Percentiles rank a stretch among this genome's conserved stretches.
Conservation (phyloP, 23 red algal species). For the Gracilariopsis chorda region DNA sequence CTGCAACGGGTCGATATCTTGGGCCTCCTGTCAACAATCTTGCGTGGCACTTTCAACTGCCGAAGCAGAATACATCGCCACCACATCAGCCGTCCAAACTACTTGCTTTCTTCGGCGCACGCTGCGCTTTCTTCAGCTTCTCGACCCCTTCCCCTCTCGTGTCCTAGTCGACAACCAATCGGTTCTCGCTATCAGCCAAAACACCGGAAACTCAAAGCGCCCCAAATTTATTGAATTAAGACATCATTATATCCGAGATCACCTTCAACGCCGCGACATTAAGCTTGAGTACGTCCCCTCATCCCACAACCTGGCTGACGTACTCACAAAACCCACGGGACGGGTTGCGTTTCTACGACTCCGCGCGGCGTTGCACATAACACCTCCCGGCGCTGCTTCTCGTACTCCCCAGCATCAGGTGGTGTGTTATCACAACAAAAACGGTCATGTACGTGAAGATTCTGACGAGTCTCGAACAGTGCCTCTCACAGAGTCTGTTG, state of each 20-base stretch:
- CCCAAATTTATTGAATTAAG: conserved; percentile 33
- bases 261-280: background rate
- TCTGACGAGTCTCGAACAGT: no score
- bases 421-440: conserved; percentile 34
- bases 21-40: background rate
- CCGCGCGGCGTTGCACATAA: background rate
- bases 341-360: background rate
- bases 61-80: background rate
- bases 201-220: conserved; percentile 7
- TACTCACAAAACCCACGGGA: background rate
- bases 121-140: background rate
- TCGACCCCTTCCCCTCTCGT: background rate
- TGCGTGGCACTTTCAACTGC: background rate
- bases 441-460: no score
- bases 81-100: background rate
- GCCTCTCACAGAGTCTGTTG: no score
- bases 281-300: background rate
- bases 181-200: background rate
- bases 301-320: background rate
- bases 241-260: conserved; percentile 12
- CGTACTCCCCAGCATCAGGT: background rate
- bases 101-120: background rate
- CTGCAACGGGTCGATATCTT: background rate
- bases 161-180: conserved; percentile 3
- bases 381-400: background rate